Evolutionary conservation across 2,329 filamentous ascomycete genomes (phyloP), one percentile per base, ranked within the genome.

Genomic region (Venturia effusa): DNA sequence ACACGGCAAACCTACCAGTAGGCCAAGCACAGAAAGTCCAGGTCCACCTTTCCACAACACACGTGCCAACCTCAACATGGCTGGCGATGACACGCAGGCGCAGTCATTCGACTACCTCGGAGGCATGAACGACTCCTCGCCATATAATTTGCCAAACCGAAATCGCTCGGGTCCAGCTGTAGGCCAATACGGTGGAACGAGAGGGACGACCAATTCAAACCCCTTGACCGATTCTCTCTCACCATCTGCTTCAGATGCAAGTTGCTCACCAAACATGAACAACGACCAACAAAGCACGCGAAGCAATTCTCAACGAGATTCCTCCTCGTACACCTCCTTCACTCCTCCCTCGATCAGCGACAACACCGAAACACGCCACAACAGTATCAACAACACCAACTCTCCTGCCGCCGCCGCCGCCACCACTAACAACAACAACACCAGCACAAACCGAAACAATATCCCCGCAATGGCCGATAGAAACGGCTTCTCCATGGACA

Each of bases 1-100:
- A 22, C 63, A 64, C 45, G 34, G 41, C 22, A 59, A 59, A 15
- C 61, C 61, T n/a, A 64, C 22, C 4, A n/a, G n/a, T n/a, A n/a
- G 30, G 11, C 24, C 51, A 1, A 40, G n/a, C 15, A 43, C 37
- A 43, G 61, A 22, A 65, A 64, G 8, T 64, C 64, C 45, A 7
- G 70, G 67, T 4, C 69, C 70, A 15, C 70, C 69, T 22, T 73
- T 71, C 62, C 68, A 73, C 59, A 40, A 70, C 5, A 61, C 68
- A 5, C 61, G 66, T 15, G 66, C 68, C 10, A 68, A 64, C 43
- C 67, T 74, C 34, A 69, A 71, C 48, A 66, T 73, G 61, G 68
- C 69, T 6, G 63, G 66, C 2, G 70, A 69, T 51, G 27, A 34
- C 51, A 57, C 30, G 13, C 51, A 34, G 15, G 66, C 68, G 4